Percentiles rank a stretch among this genome's conserved stretches.
Evolutionary conservation across 75 land plant genomes (phyloP).

Genomic region (Cupressus sempervirens): DNA sequence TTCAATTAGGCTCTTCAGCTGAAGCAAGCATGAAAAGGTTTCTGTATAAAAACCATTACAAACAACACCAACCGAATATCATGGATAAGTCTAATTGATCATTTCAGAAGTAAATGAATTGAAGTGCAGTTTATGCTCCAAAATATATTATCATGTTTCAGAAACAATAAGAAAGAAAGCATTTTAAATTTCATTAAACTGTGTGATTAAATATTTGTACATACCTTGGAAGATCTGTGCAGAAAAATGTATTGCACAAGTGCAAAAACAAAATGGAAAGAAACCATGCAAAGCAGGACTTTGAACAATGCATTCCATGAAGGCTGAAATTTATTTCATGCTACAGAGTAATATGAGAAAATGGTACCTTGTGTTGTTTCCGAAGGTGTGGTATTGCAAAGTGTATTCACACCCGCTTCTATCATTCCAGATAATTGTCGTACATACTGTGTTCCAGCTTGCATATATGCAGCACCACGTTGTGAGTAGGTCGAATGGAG

Average conservation of each 20-base stretch:
- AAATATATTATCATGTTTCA: neutral
- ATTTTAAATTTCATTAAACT: neutral
- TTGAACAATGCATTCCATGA: neutral
- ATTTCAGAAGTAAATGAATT: neutral
- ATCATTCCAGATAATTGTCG: slow-evolving; percentile 50
- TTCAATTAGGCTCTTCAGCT: slow-evolving; percentile 55
- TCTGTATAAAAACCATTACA: slow-evolving; percentile 30
- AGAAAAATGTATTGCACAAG: neutral
- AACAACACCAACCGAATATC: neutral
- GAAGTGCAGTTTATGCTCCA: neutral
- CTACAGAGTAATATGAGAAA: neutral
- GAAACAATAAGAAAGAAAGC: neutral
- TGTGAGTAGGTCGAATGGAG: slow-evolving; percentile 37
- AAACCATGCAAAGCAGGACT: neutral
- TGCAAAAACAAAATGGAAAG: neutral
- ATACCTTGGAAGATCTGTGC: neutral
- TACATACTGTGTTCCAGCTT: slow-evolving; percentile 71
- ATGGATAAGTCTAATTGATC: neutral
- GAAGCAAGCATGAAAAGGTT: slow-evolving; percentile 47
- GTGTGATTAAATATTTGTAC: neutral
- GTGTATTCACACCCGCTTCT: slow-evolving; percentile 53
- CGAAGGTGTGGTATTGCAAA: slow-evolving; percentile 30
- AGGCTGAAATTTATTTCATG: neutral
- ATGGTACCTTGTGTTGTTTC: slow-evolving; percentile 50
- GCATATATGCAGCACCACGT: slow-evolving; percentile 37